Conservation (phyloP, 768 basidiomycete species). For the Zangia roseola region DNA sequence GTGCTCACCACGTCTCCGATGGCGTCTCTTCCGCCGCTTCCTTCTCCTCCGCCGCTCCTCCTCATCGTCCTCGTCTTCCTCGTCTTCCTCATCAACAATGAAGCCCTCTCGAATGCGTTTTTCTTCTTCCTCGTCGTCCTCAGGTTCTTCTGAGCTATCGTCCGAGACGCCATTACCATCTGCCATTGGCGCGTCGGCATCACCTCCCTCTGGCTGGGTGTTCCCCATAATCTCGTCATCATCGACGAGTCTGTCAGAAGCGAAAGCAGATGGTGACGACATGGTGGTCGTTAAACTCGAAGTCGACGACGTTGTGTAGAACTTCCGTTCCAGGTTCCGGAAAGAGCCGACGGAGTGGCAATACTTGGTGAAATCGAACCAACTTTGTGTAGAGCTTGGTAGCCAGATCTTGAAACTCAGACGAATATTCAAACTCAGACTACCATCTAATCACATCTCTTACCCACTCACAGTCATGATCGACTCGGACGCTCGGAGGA, state of each 20-base stretch:
- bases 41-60: slow-evolving; percentile 54
- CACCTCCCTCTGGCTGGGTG: slow-evolving; percentile 48
- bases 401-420: too few relatives aligned
- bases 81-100: slow-evolving; percentile 92
- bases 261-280: slow-evolving; percentile 51
- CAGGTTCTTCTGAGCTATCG: slow-evolving; percentile 87
- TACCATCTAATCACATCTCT: too few relatives aligned
- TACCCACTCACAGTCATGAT: neutral
- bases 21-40: slow-evolving; percentile 67
- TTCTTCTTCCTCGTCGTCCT: slow-evolving; percentile 89
- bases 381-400: too few relatives aligned
- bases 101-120: slow-evolving; percentile 81
- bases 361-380: neutral
- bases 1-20: slow-evolving; percentile 51
- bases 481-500: neutral
- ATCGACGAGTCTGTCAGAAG: slow-evolving; percentile 31
- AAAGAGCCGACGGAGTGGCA: slow-evolving; percentile 29
- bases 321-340: slow-evolving; percentile 10
- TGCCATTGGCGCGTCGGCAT: slow-evolving; percentile 53
- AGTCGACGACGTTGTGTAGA: slow-evolving; percentile 9
- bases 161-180: slow-evolving; percentile 50
- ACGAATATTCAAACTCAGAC: too few relatives aligned
- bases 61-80: slow-evolving; percentile 72
- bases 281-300: slow-evolving; percentile 39
- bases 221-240: slow-evolving; percentile 66